Percentiles rank a stretch among this genome's conserved stretches.
Conservation (phyloP, 768 basidiomycete genomes). For the Auriculariales sp. region DNA sequence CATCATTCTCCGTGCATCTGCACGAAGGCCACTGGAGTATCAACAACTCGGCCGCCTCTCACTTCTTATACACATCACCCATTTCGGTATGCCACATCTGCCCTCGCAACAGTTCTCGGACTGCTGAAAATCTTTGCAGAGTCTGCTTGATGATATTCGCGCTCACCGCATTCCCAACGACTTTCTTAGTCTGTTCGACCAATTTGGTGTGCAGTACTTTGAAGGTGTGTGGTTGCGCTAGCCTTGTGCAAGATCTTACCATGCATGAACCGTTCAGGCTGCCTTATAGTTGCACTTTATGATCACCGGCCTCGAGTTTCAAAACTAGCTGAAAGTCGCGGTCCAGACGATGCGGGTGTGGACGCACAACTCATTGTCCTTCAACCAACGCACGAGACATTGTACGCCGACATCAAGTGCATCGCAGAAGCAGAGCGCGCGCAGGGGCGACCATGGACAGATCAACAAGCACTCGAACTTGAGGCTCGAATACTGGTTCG, state of each 20-base stretch:
- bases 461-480: conserved; percentile 54
- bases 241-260: neutral
- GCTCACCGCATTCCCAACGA: conserved; percentile 75
- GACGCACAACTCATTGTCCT: conserved; percentile 49
- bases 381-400: conserved; percentile 60
- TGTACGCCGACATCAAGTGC: conserved; percentile 67
- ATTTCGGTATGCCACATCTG: conserved; percentile 33
- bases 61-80: conserved; percentile 69
- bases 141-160: conserved; percentile 69
- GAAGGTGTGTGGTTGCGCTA: conserved; percentile 39
- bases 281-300: conserved; percentile 71
- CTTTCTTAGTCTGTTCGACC: conserved; percentile 69
- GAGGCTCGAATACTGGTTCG: conserved; percentile 63
- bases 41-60: conserved; percentile 48
- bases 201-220: conserved; percentile 62
- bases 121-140: conserved; percentile 25
- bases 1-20: conserved; percentile 69
- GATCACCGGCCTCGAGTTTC: conserved; percentile 52
- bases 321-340: conserved; percentile 28
- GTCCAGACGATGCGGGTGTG: conserved; percentile 40
- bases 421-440: conserved; percentile 41
- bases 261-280: conserved; percentile 31
- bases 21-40: conserved; percentile 72
- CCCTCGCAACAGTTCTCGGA: neutral
- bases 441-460: conserved; percentile 37